Evolutionary conservation across 768 basidiomycete genomes (phyloP).

Genomic region (Royoungia palumana): DNA sequence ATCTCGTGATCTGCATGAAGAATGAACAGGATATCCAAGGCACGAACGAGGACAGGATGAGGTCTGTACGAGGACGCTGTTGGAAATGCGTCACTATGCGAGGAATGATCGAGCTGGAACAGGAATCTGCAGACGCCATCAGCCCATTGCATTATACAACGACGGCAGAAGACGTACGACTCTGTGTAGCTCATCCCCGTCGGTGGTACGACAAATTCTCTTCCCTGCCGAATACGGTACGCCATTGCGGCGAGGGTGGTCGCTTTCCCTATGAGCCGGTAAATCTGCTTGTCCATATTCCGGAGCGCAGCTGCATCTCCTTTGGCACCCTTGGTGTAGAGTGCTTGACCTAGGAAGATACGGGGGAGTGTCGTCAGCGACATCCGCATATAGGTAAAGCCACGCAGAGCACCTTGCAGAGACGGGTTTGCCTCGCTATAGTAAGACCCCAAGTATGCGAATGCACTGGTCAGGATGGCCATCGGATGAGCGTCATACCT

Average conservation of each 20-base stretch:
- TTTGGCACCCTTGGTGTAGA: slow-evolving; percentile 69
- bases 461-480: slow-evolving; percentile 84
- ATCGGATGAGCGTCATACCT: slow-evolving; percentile 92
- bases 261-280: slow-evolving; percentile 81
- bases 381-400: not conserved
- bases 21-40: slow-evolving; percentile 83
- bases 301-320: slow-evolving; percentile 64
- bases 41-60: slow-evolving; percentile 82
- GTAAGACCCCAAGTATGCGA: slow-evolving; percentile 85
- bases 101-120: slow-evolving; percentile 85
- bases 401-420: slow-evolving; percentile 53
- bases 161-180: slow-evolving; percentile 44
- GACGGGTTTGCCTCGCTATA: slow-evolving; percentile 89
- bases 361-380: not conserved
- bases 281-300: slow-evolving; percentile 91
- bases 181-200: slow-evolving; percentile 80
- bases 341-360: slow-evolving; percentile 56
- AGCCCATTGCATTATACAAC: not conserved
- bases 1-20: slow-evolving; percentile 90
- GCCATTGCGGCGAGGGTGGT: slow-evolving; percentile 94
- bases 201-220: slow-evolving; percentile 83
- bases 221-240: slow-evolving; percentile 86
- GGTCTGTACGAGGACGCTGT: slow-evolving; percentile 50
- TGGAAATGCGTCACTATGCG: slow-evolving; percentile 29
- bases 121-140: slow-evolving; percentile 54